Base-by-base conservation (phyloP, 1,284 basidiomycete species). In the Polyporus tsugae region DNA sequence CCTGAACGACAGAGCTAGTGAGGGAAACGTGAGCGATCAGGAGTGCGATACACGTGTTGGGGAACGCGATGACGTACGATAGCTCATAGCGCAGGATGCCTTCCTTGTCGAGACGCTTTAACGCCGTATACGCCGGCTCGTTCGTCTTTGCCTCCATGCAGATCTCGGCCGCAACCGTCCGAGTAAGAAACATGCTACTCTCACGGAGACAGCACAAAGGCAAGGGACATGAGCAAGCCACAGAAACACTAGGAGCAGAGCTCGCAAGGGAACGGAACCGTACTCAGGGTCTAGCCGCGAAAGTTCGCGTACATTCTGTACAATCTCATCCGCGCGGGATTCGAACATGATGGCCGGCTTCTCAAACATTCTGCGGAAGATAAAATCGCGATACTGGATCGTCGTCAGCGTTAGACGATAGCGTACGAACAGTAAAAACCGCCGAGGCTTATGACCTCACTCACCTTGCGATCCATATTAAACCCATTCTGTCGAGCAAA, bases 281-380 rank as follows among this genome's bases (percentile, higher is more conserved):
- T 79, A 92, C 91, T 85, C 85, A 60, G 86, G 76, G 78, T 93
- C 91, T 52, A 92, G 82, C 65, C 86, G 85, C 73, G 88, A 88
- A 38, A 93, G 80, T 74, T 91, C 90, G 70, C 85, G 84, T 53
- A 93, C 89, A 75, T 92, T 91, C 35, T 83, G 80, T 17, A 87
- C 84, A 65, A 93, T 90, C 67, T 91, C 89, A 61, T 89, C 84
- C n/a, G 85, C 80, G 60, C 85, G 83, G 55, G 83, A 82, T 44
- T 87, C 86, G 65, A 82, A 84, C 46, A 84, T 79, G 7, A 83
- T 78, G 19, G 84, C 76, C 52, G 85, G 83, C 68, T 87, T 86
- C 78, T 92, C 91, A 73, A 93, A 93, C 87, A 93, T 92, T 78
- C 92, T 92, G 64, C 91, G 89, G 76, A 93, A 93, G 13, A 93